phyloP scores from a whole-genome alignment of 768 basidiomycete species.

The Hygrocybe coccinea region DNA sequence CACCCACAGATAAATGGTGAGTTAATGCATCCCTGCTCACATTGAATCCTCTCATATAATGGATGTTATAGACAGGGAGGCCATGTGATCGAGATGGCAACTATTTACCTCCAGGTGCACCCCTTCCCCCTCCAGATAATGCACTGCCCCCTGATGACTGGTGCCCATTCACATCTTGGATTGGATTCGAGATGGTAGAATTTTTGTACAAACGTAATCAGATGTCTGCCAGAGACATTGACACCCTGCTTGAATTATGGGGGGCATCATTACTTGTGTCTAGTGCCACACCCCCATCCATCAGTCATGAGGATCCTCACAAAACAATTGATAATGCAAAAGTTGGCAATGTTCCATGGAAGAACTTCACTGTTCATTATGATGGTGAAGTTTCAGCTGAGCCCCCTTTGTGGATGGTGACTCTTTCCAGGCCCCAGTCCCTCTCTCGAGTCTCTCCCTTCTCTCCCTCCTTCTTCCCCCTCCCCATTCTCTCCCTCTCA shows the following conservation, averaged over 20 bases:
- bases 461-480: too few relatives aligned
- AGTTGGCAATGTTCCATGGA: slow-evolving; percentile 25
- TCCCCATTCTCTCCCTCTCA: too few relatives aligned
- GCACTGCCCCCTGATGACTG: background rate
- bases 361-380: slow-evolving; percentile 19
- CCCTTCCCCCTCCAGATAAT: background rate
- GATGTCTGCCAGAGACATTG: background rate
- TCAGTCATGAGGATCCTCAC: slow-evolving; percentile 20
- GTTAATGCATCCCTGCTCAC: background rate
- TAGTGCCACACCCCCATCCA: slow-evolving; percentile 17
- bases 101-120: background rate
- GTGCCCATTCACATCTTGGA: background rate
- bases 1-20: background rate
- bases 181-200: background rate
- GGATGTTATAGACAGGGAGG: background rate
- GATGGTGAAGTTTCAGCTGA: slow-evolving; percentile 13
- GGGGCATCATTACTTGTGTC: background rate
- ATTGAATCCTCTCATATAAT: background rate
- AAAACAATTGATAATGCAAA: slow-evolving; percentile 28
- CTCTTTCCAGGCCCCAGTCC: too few relatives aligned
- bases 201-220: background rate
- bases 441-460: too few relatives aligned
- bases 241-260: background rate
- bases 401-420: slow-evolving; percentile 30
- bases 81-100: background rate